Evolutionary conservation across 176 grass and related monocot genomes (phyloP), one percentile per base, ranked within the genome.

Genomic region (Pontederia paniculata): DNA sequence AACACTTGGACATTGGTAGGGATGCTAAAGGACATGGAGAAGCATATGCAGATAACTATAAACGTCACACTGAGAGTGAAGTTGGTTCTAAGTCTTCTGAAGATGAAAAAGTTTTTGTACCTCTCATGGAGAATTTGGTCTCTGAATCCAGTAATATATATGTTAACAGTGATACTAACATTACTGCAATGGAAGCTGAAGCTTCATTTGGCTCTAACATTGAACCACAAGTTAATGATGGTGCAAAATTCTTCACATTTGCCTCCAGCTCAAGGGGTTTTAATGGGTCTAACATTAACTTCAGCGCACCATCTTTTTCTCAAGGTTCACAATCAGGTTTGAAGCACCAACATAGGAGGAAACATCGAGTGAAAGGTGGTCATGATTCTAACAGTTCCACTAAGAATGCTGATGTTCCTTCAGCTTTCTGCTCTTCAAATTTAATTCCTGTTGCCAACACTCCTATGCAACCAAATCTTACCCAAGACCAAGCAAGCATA

Each of bases 341-440:
- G 64, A 87, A 60, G 49, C 60, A 50, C 55, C 79, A 55, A 66
- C 73, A 69, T 49, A 98, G 84, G 81, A 98, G 80, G 78, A 98
- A 80, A 75, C 62, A 76, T 70, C 88, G 74, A 70, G 73, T 57
- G 44, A 88, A 63, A 57, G 53, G 75, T 46, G 52, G 13, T 63
- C 57, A 78, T 12, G 50, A 52, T 54, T 44, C 53, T 17, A 42
- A 52, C 17, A 21, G 1, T 66, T 43, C 48, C n/a, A 54, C 50
- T 19, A 17, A 13, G 15, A 67, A 54, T 42, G n/a, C 28, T 12
- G 53, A 21, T 54, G 18, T 43, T 67, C n/a, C 12, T 11, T 44
- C n/a, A 12, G 50, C 50, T 60, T 73, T 53, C 43, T 52, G 52
- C 62, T 44, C 59, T 52, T 46, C 60, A 70, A 77, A 60, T 68